Evolutionary conservation across 2,329 filamentous ascomycete genomes (phyloP), one percentile per base, ranked within the genome.

Genomic region (Colletotrichum higginsianum): DNA sequence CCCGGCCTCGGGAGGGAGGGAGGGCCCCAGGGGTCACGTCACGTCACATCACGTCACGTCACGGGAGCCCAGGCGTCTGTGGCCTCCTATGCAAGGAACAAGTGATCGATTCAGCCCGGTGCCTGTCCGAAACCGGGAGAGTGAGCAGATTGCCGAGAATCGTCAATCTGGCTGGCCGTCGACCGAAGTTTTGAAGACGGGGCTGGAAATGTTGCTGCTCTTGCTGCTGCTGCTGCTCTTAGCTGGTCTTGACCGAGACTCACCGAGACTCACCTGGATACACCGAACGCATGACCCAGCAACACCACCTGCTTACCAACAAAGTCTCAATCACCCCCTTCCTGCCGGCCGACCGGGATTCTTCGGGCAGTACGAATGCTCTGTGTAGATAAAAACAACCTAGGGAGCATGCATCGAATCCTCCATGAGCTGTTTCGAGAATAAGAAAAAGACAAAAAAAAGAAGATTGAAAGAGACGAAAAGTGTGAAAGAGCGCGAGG

Each of bases 41-140:
- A 26, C 26, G 26, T 26, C 26, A 26, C 26, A 4, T 26, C 26
- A 26, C 26, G 26, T 26, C 26, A 26, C 15, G 66, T 61, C 61
- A 71, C 70, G 61, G 66, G 61, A 62, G 56, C 55, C 49, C 42
- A 42, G 30, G 55, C 61, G 21, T 71, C 61, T 72, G 70, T 72
- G 55, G 58, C 61, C 67, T 56, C 26, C 4, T 38, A 72, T 71
- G 70, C 70, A 72, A 72, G 70, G 66, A 57, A 72, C 66, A 63
- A 60, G 58, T 60, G 53, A 64, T 68, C 16, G 67, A 38, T 38
- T n/a, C n/a, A n/a, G n/a, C n/a, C n/a, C n/a, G n/a, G 12, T n/a
- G 35, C 44, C 47, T 64, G 42, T 35, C 52, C 38, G n/a, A 53
- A 57, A 6, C 46, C 15, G 46, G 26, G 26, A 1, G 26, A 26